Evolutionary conservation across 192 early-diverging fungal species (phyloP).

Genomic region (Dispira parvispora): DNA sequence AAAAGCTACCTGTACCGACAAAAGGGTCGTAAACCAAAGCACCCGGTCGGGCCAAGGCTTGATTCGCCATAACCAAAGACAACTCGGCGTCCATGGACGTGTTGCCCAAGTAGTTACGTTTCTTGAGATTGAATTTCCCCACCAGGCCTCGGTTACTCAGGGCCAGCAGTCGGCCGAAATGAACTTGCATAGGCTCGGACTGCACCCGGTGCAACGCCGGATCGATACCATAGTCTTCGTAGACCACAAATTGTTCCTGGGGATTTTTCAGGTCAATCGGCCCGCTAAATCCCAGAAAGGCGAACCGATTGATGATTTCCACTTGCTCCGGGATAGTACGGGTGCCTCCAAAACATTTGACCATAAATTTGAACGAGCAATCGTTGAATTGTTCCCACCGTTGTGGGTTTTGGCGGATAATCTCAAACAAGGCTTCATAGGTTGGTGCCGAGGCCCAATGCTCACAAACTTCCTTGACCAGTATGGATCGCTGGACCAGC

Average conservation of each 20-base stretch:
- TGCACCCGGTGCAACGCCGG: slow-evolving; percentile 16
- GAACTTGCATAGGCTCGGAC: slow-evolving; percentile 24
- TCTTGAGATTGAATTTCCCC: slow-evolving; percentile 84
- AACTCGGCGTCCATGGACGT: slow-evolving; percentile 98
- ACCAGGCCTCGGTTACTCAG: slow-evolving; percentile 53
- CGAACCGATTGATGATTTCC: slow-evolving; percentile 61
- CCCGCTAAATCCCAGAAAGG: slow-evolving; percentile 67
- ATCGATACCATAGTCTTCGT: slow-evolving; percentile 61
- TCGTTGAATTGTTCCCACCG: slow-evolving; percentile 26
- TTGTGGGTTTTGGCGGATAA: slow-evolving; percentile 40
- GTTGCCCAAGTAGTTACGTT: slow-evolving; percentile 84
- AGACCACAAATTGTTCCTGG: slow-evolving; percentile 49
- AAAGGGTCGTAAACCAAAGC: slow-evolving; percentile 87
- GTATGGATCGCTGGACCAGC: slow-evolving; percentile 67
- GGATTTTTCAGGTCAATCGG: slow-evolving; percentile 70
- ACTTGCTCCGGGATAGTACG: slow-evolving; percentile 58
- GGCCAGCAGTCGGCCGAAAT: slow-evolving; percentile 58
- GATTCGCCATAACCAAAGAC: slow-evolving; percentile 91
- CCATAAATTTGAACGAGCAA: slow-evolving; percentile 54
- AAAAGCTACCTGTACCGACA: slow-evolving; percentile 88
- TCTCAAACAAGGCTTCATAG: slow-evolving; percentile 39
- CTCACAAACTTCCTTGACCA: slow-evolving; percentile 55
- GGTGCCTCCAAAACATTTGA: slow-evolving; percentile 60
- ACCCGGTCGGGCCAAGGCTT: slow-evolving; percentile 58
- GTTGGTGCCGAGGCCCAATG: slow-evolving; percentile 53